These are phyloP conservation scores for Colletotrichum graminicola DNA, from an alignment of 2,329 filamentous ascomycete genomes.

Conservation along the genomic window DNA sequence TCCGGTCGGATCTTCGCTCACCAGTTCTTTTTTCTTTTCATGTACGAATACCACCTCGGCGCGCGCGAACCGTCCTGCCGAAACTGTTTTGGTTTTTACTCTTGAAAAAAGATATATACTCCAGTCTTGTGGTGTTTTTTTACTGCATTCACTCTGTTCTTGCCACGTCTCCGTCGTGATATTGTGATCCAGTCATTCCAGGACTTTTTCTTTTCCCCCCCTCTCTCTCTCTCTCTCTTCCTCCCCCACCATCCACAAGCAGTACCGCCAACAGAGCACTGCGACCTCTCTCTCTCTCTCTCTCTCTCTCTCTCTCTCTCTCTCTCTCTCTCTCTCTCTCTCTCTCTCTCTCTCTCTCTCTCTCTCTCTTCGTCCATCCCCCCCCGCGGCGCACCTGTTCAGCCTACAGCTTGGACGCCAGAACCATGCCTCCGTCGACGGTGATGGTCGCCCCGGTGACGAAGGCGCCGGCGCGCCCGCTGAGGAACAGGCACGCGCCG, in stretches of 20 bases:
- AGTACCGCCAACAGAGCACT: too few species aligned
- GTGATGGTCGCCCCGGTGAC: slow-evolving; percentile 75
- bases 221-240: too few species aligned
- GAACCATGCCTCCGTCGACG: slow-evolving; percentile 68
- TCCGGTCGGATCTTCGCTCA: slow-evolving; percentile 9
- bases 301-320: background rate
- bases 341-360: background rate
- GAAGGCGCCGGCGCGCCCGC: slow-evolving; percentile 74
- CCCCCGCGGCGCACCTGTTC: too few species aligned
- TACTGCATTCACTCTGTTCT: background rate
- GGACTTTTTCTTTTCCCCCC: background rate
- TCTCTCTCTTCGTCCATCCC: too few species aligned
- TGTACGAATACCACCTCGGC: slow-evolving; percentile 38
- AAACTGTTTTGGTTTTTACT: slow-evolving; percentile 13
- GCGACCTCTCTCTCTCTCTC: background rate
- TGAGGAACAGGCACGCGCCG: slow-evolving; percentile 77
- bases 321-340: too few species aligned
- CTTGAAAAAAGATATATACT: background rate
- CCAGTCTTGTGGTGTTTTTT: slow-evolving; percentile 10
- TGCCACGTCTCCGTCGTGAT: background rate
- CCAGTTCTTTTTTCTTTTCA: background rate
- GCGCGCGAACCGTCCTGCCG: slow-evolving; percentile 12
- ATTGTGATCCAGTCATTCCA: background rate
- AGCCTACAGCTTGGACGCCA: slow-evolving; percentile 59
- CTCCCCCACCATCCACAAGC: too few species aligned